Evolutionary conservation across 306 rosid genomes (phyloP), one percentile per base, ranked within the genome.

Genomic region (Corylus avellana): DNA sequence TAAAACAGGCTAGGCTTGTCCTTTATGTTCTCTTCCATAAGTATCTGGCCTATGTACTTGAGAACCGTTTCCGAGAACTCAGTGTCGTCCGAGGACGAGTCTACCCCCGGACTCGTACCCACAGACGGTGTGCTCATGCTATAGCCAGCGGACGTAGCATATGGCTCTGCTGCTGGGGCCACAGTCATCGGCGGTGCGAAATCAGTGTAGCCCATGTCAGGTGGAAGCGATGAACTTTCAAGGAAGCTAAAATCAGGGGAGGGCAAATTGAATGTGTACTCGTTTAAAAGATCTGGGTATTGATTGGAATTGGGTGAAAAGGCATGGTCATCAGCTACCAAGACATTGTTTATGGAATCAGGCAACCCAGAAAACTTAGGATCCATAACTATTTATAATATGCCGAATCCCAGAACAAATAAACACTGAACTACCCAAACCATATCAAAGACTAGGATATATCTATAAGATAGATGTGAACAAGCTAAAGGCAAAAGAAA

Each of bases 201-300:
- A 75, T 17, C 56, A 61, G 71, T 39, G 9, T 32, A 71, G 5
- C 79, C 78, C 3, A 62, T 70, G 72, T 81, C 73, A 55, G 80
- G 57, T 13, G 76, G 75, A 78, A 35, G 17, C 76, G 56, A 18
- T 66, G 70, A 42, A 50, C 29, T 49, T 58, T 57, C 22, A 73
- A 46, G 74, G 79, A 82, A 35, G 64, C 54, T 56, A 29, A 78
- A 42, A 61, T 85, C 84, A 3, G 79, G 73, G 20, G 85, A 85
- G 64, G 20, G 72, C 54, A 53, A 69, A 42, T 77, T n/a, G 47
- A 77, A 74, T 49, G 50, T 50, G 74, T 32, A 69, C 1, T 69
- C 77, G 54, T 62, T 63, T 20, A 70, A 1, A 61, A 67, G 76
- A 70, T 64, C 72, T 51, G 84, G 29, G 76, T 47, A 78, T 63